Evolutionary conservation across 2,329 filamentous ascomycete genomes (phyloP).

Genomic region (Verticillium zaregamsianum): DNA sequence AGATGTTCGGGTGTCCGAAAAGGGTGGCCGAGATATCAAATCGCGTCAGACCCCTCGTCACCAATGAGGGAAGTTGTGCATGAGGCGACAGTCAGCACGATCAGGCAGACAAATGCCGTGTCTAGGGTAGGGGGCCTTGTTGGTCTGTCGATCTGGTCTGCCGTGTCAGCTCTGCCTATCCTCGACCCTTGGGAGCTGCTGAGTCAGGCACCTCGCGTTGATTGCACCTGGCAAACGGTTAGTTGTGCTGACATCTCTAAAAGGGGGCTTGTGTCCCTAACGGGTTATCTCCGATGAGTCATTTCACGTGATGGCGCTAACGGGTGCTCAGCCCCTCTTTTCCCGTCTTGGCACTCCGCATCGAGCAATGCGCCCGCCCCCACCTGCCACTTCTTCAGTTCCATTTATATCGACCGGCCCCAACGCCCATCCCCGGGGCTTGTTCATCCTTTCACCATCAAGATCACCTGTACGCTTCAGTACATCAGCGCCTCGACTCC

Average conservation of each 20-base stretch:
- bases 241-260: not conserved
- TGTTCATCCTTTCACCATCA: not conserved
- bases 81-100: not conserved
- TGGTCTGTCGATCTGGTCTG: too few relatives aligned
- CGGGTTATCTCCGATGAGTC: not conserved
- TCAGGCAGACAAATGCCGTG: not conserved
- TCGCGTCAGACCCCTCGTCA: not conserved
- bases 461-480: not conserved
- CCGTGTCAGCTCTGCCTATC: too few relatives aligned
- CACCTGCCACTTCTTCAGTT: not conserved
- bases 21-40: not conserved
- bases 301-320: not conserved
- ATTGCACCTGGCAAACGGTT: not conserved
- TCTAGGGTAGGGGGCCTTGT: too few relatives aligned
- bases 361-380: not conserved
- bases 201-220: not conserved
- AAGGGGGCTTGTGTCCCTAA: not conserved
- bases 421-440: not conserved
- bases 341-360: not conserved
- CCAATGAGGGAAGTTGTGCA: not conserved
- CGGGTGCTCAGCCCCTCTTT: not conserved
- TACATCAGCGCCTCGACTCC: not conserved
- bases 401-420: slow-evolving; percentile 2
- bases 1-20: too few relatives aligned
- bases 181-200: not conserved